These are phyloP conservation scores for Fragilariopsis cylindrus DNA, from an alignment of 108 stramenopile species.

Conservation along the genomic window DNA sequence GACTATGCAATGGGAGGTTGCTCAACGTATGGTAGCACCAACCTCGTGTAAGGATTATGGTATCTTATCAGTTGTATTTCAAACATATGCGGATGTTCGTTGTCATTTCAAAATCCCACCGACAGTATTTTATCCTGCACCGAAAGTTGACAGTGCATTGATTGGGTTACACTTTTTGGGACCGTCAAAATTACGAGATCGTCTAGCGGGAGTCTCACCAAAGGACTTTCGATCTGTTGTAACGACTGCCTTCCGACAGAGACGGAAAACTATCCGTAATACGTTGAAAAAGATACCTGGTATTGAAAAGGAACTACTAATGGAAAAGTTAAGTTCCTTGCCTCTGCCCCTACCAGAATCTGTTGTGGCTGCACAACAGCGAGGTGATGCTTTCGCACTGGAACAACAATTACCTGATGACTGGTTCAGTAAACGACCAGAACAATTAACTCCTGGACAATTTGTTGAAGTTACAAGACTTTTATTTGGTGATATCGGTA, in stretches of 20 bases:
- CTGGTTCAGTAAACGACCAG: constrained; percentile 90
- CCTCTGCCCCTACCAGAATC: constrained; percentile 65
- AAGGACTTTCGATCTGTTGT: constrained; percentile 80
- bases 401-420: constrained; percentile 70
- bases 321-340: constrained; percentile 37
- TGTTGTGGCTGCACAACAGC: constrained; percentile 41
- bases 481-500: constrained; percentile 54
- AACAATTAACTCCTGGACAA: constrained; percentile 90
- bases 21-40: constrained; percentile 84
- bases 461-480: constrained; percentile 91
- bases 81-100: constrained; percentile 81
- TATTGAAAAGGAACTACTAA: constrained; percentile 44
- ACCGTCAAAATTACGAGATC: constrained; percentile 45
- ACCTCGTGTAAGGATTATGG: constrained; percentile 88
- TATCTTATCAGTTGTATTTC: constrained; percentile 94
- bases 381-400: constrained; percentile 73
- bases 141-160: constrained; percentile 94
- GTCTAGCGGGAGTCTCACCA: constrained; percentile 83
- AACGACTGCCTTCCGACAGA: constrained; percentile 89
- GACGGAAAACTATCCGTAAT: constrained; percentile 95
- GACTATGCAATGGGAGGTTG: constrained; percentile 98
- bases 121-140: constrained; percentile 96
- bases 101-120: constrained; percentile 97
- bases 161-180: constrained; percentile 90
- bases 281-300: constrained; percentile 76